phyloP scores from a whole-genome alignment of 352 stramenopile species.

The Pythium chondricola region DNA sequence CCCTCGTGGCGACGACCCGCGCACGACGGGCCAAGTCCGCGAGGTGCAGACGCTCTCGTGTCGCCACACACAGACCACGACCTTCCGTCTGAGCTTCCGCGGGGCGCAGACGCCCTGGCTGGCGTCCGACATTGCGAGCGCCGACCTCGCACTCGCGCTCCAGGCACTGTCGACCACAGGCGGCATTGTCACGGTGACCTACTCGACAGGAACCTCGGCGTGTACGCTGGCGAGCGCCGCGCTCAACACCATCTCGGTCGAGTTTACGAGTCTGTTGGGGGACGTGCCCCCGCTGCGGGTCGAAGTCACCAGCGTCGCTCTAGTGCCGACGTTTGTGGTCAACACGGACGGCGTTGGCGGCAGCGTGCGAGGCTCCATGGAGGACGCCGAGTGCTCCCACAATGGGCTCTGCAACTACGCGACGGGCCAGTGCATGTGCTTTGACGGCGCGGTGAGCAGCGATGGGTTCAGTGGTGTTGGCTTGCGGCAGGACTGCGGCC shows the following conservation, averaged over 20 bases:
- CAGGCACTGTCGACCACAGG: constrained; percentile 32
- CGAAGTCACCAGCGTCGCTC: constrained; percentile 20
- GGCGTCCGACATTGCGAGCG: constrained; percentile 27
- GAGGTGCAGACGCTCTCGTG: constrained; percentile 66
- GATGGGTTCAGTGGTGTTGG: constrained; percentile 40
- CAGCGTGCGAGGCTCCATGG: constrained; percentile 52
- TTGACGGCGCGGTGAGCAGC: constrained; percentile 66
- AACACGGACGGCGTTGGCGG: constrained; percentile 43
- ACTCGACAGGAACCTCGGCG: constrained; percentile 32
- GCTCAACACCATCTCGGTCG: constrained; percentile 52
- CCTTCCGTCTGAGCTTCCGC: constrained; percentile 65
- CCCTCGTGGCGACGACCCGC: constrained; percentile 61
- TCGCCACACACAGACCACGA: constrained; percentile 27
- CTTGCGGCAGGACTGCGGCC: constrained; percentile 58
- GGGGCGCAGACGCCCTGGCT: constrained; percentile 32
- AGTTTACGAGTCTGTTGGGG: constrained; percentile 49
- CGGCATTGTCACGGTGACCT: constrained; percentile 37
- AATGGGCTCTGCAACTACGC: constrained; percentile 62
- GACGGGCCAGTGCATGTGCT: constrained; percentile 50
- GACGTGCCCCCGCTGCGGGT: constrained; percentile 47
- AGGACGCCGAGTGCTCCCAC: constrained; percentile 70
- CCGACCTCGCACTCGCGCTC: constrained; percentile 37
- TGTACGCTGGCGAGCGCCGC: constrained; percentile 35
- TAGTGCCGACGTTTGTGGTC: constrained; percentile 44
- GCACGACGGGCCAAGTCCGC: constrained; percentile 43